Evolutionary conservation across 768 basidiomycete genomes (phyloP).

Genomic region (Russula dissimulans): DNA sequence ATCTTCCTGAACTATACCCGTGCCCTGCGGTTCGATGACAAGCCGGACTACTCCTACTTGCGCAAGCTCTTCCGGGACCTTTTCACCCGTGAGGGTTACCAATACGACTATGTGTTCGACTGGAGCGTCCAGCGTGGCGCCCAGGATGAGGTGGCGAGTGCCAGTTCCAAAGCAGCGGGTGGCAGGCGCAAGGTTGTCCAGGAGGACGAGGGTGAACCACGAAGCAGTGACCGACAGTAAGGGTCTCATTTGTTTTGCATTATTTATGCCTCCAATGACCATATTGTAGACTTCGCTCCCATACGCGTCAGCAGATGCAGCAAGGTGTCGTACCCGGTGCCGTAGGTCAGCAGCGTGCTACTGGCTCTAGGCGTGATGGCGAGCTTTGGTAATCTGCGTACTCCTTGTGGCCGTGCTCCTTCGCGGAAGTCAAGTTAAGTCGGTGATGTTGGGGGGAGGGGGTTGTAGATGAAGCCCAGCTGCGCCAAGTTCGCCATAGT

Average conservation of each 20-base stretch:
- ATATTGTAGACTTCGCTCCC: constrained; percentile 65
- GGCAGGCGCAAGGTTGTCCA: constrained; percentile 74
- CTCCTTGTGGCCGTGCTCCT: constrained; percentile 19
- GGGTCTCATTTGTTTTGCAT: constrained; percentile 26
- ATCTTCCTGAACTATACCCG: constrained; percentile 99
- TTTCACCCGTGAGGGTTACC: constrained; percentile 94
- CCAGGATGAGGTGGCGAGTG: constrained; percentile 52
- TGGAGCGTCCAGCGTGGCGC: constrained; percentile 86
- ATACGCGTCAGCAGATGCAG: constrained; percentile 77
- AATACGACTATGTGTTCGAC: constrained; percentile 99
- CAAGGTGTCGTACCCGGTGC: constrained; percentile 47
- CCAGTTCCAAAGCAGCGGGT: constrained; percentile 52
- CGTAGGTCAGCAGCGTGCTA: constrained; percentile 36
- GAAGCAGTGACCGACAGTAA: constrained; percentile 76
- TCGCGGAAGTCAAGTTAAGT: constrained; percentile 37
- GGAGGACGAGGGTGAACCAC: constrained; percentile 71
- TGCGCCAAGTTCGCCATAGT: constrained; percentile 26
- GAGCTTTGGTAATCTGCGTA: constrained; percentile 37
- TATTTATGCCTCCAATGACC: constrained; percentile 11
- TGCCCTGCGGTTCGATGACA: constrained; percentile 98
- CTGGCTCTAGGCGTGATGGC: constrained; percentile 34
- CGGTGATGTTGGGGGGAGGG: constrained; percentile 31
- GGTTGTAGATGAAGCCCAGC: constrained; percentile 26
- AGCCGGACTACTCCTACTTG: constrained; percentile 98
- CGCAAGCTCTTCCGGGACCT: constrained; percentile 99